Base-by-base conservation (phyloP, 345 rosid genomes). In the Cardamine chenopodiifolia region DNA sequence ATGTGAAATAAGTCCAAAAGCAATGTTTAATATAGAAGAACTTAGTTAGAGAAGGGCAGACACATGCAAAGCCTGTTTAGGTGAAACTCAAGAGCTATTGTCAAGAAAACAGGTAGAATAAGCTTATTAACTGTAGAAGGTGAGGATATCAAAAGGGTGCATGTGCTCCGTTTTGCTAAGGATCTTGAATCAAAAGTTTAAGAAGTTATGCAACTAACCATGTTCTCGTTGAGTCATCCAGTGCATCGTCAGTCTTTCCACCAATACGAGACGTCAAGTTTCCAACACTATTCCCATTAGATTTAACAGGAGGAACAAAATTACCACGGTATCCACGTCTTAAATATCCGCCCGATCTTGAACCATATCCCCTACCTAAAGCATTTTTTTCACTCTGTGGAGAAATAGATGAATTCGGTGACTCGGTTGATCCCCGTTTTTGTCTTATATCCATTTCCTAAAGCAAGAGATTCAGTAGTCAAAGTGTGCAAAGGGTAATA, bases 381-480 rank as follows among this genome's bases (percentile, higher is more conserved):
- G 70, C 65, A 74, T 68, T 80, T 78, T 50, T 68, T 50, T 91
- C 96, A 80, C 77, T 76, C 75, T 85, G 90, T 5, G 89, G 92
- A 71, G 96, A 90, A 63, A 71, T 42, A 65, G 83, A 80, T 65
- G 85, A 79, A 84, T 75, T 80, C 8, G 91, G 88, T 19, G 92
- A 85, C 77, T 85, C 87, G n/a, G 78, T 68, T 69, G 84, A 82
- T 54, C 97, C 97, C 78, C 83, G 80, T 66, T 37, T 88, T 76
- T 82, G 85, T 83, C 88, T 85, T 39, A 79, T 86, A 64, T 95
- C 99, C 88, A 86, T 91, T 86, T 85, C 99, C 99, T 92, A 79
- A 5, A 70, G 66, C 44, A 72, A 61, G 81, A 61, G 50, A 60
- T 34, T 55, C 17, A 25, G 35, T 49, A 31, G 65, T 69, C 64